phyloP scores from a whole-genome alignment of 2,329 filamentous ascomycete genomes.

The Orbilia blumenaviensis region DNA sequence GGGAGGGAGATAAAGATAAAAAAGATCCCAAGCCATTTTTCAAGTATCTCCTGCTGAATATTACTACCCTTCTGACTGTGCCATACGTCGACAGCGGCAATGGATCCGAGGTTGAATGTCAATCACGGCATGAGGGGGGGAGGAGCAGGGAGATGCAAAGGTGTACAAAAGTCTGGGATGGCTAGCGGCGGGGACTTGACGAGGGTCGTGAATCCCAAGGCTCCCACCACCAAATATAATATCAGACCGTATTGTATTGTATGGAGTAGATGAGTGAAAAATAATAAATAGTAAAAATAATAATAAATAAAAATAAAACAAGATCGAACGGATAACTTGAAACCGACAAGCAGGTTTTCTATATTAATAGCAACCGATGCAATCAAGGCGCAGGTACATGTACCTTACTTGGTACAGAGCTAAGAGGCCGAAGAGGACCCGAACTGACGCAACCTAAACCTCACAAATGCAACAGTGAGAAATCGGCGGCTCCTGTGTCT shows the following conservation, averaged over 20 bases:
- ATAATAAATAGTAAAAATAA: too few species aligned
- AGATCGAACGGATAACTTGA: neutral
- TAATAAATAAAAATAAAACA: neutral
- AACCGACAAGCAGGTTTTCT: neutral
- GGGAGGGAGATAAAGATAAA: neutral
- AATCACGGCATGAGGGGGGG: slow-evolving; percentile 3
- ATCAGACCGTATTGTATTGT: slow-evolving; percentile 11
- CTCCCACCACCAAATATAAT: slow-evolving; percentile 18
- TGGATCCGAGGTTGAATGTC: slow-evolving; percentile 35
- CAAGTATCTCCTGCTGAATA: neutral
- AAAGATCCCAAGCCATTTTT: neutral
- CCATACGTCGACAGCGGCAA: slow-evolving; percentile 27
- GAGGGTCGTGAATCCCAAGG: slow-evolving; percentile 6
- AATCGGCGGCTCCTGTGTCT: neutral
- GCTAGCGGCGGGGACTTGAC: slow-evolving; percentile 8
- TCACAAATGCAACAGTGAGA: neutral
- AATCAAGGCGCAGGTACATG: too few species aligned
- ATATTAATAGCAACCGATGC: slow-evolving; percentile 2
- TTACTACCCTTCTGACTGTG: neutral
- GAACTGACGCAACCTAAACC: neutral
- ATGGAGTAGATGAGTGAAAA: slow-evolving; percentile 7
- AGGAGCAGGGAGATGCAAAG: slow-evolving; percentile 12
- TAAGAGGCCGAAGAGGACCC: neutral
- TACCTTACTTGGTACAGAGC: neutral
- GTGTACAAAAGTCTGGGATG: slow-evolving; percentile 13